Conservation (phyloP, 768 basidiomycete genomes). For the Pisolithus tinctorius region DNA sequence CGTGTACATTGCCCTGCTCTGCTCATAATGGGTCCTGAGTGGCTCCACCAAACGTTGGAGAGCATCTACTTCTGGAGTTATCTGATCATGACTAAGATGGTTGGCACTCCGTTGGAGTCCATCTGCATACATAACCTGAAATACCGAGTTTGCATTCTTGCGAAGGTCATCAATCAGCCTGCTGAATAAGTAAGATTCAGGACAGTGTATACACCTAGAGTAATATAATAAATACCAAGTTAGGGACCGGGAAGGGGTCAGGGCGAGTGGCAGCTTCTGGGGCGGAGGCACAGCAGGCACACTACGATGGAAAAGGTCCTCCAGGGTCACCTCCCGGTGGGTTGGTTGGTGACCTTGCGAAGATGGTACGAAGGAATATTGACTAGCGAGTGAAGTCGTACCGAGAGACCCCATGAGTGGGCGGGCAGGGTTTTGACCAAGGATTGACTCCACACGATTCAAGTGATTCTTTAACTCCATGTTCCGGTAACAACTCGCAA, state of each 20-base stretch:
- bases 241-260: not conserved
- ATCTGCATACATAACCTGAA: constrained; percentile 5
- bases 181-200: not conserved
- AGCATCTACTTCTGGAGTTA: not conserved
- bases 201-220: too few relatives aligned
- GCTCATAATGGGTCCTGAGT: constrained; percentile 1
- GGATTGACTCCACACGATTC: constrained; percentile 6
- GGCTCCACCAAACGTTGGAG: not conserved
- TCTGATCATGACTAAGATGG: constrained; percentile 4
- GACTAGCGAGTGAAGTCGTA: constrained; percentile 1
- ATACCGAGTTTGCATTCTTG: not conserved
- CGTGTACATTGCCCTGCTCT: not conserved
- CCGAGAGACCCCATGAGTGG: not conserved
- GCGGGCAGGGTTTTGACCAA: not conserved
- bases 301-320: constrained; percentile 2
- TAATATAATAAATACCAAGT: too few relatives aligned
- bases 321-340: not conserved
- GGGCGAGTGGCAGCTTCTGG: not conserved
- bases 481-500: constrained; percentile 13
- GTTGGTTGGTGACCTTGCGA: not conserved
- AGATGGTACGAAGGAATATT: not conserved
- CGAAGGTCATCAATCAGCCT: not conserved
- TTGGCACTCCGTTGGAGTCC: constrained; percentile 5
- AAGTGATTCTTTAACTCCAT: constrained; percentile 7
- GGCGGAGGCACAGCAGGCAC: not conserved